Base-by-base conservation (phyloP, 73 alveolate genomes). In the Symbiodinium natans region DNA sequence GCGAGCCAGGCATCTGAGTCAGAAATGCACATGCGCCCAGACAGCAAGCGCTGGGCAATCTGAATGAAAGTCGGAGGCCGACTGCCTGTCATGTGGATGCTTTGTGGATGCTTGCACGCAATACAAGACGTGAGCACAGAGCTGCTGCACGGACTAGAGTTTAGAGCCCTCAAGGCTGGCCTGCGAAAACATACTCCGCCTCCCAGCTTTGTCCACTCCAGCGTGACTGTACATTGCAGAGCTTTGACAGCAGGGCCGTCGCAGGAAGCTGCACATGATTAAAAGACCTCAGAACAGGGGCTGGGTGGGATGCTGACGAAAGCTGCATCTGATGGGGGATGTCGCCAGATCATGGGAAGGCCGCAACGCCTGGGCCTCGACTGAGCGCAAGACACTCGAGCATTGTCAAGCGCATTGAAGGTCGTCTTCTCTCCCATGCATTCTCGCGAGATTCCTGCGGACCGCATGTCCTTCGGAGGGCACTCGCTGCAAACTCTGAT, bases 31-130 rank as follows among this genome's bases (percentile, higher is more conserved):
- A 90, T 63, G 25, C 96, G 86, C 29, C 96, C 96, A n/a, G 96
- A 90, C 88, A 90, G 87, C 82, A 90, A 85, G 41, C 96, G 96
- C 96, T 90, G 96, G 46, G 88, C 96, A 41, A 71, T 90, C 77
- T 90, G 96, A 27, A 90, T 85, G 31, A 90, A 90, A 27, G 96
- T 68, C 36, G 96, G 96, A 21, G 96, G 96, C 75, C 88, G 87
- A 27, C n/a, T 34, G n/a, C 96, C 96, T 90, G 83, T 36, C 83
- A 9, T 23, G n/a, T n/a, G n/a, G n/a, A n/a, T n/a, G n/a, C n/a
- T n/a, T n/a, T 10, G 31, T 31, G 38, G 11, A 31, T 21, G 82
- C 38, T 68, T 34, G 48, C 27, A 17, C 46, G 4, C 19, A 0
- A 38, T 11, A n/a, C 27, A 19, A 34, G 77, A n/a, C n/a, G n/a